These are phyloP conservation scores for Nematocida ausubeli DNA, from an alignment of 371 early-diverging fungal species.

Conservation along the genomic window DNA sequence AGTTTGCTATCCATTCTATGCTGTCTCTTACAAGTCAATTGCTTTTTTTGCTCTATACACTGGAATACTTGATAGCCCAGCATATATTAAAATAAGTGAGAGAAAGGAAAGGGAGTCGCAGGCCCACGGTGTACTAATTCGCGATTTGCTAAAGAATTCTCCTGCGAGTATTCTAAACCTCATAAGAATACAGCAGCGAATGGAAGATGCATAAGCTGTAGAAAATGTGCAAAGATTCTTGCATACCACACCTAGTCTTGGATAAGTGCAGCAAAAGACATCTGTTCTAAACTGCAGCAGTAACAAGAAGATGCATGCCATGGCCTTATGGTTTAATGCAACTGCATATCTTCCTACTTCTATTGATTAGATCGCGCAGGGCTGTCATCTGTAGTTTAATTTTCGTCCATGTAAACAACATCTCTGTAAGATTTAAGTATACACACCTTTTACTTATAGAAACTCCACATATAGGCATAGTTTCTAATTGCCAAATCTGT, in stretches of 20 bases:
- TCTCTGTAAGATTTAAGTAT: too few species aligned
- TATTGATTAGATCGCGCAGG: too few species aligned
- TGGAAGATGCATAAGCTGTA: not conserved
- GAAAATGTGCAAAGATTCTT: not conserved
- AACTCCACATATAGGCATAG: too few species aligned
- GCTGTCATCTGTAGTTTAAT: too few species aligned
- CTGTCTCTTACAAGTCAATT: constrained; percentile 30
- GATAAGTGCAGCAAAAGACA: too few species aligned
- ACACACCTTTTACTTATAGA: too few species aligned
- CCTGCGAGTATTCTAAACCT: constrained; percentile 50
- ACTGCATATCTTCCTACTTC: too few species aligned
- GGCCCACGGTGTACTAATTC: constrained; percentile 15
- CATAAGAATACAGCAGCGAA: constrained; percentile 38
- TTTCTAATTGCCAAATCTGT: too few species aligned
- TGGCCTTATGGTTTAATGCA: too few species aligned
- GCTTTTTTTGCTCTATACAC: not conserved
- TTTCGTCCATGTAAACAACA: too few species aligned
- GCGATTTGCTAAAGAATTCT: constrained; percentile 33
- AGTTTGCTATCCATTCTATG: constrained; percentile 38
- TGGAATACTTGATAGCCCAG: not conserved
- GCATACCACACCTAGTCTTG: not conserved
- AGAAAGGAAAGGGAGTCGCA: not conserved
- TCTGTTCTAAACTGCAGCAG: too few species aligned
- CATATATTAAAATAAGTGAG: not conserved
- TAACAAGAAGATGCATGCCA: too few species aligned